phyloP scores from a whole-genome alignment of 805 yeast species.

The Candida germanica region DNA sequence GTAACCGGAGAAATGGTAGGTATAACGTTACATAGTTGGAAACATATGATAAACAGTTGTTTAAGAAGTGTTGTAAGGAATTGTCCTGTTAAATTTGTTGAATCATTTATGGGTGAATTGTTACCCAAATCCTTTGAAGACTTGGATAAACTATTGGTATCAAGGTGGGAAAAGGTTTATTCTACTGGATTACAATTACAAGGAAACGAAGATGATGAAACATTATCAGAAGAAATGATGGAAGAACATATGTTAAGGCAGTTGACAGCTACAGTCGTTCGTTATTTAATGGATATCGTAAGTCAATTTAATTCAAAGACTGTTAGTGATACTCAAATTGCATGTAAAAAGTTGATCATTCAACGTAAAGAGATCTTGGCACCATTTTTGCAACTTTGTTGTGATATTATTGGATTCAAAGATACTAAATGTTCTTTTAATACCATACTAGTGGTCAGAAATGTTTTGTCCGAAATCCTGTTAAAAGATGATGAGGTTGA shows the following conservation, averaged over 20 bases:
- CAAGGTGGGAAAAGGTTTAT: slow-evolving; percentile 71
- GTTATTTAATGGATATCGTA: slow-evolving; percentile 81
- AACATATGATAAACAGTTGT: slow-evolving; percentile 90
- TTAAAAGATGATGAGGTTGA: slow-evolving; percentile 75
- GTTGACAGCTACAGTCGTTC: slow-evolving; percentile 84
- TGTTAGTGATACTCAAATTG: slow-evolving; percentile 58
- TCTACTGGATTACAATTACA: slow-evolving; percentile 54
- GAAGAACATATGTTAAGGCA: slow-evolving; percentile 93
- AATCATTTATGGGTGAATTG: slow-evolving; percentile 69
- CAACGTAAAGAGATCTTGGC: slow-evolving; percentile 66
- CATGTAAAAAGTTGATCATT: slow-evolving; percentile 64
- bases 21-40: slow-evolving; percentile 92
- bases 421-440: slow-evolving; percentile 93
- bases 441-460: slow-evolving; percentile 75
- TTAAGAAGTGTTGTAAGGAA: slow-evolving; percentile 81
- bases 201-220: slow-evolving; percentile 69
- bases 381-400: slow-evolving; percentile 70
- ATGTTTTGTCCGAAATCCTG: slow-evolving; percentile 66
- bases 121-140: slow-evolving; percentile 74
- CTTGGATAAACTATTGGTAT: slow-evolving; percentile 69
- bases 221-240: slow-evolving; percentile 95
- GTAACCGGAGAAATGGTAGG: slow-evolving; percentile 84
- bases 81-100: slow-evolving; percentile 73
- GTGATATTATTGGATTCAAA: slow-evolving; percentile 74
- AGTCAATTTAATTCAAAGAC: slow-evolving; percentile 66